phyloP scores from a whole-genome alignment of 495 filamentous ascomycete genomes.

The Umbilicaria muhlenbergii region DNA sequence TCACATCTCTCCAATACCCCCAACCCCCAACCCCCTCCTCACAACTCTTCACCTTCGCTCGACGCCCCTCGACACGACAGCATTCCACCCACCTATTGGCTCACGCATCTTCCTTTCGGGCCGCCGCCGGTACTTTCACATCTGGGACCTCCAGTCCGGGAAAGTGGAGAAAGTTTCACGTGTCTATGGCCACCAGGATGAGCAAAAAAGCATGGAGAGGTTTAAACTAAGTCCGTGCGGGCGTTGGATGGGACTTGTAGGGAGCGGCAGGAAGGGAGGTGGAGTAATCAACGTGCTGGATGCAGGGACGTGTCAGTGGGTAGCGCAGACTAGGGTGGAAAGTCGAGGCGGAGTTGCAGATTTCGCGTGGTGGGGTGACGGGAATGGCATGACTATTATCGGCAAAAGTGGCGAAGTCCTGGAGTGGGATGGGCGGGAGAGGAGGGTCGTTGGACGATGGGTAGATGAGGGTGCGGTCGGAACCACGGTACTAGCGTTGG shows the following conservation, averaged over 20 bases:
- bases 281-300: constrained; percentile 78
- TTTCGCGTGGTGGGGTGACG: constrained; percentile 78
- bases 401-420: constrained; percentile 82
- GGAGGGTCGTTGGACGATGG: constrained; percentile 64
- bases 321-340: constrained; percentile 67
- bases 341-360: constrained; percentile 71
- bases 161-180: constrained; percentile 59
- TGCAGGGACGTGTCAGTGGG: constrained; percentile 73
- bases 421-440: constrained; percentile 61
- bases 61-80: constrained; percentile 65
- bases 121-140: constrained; percentile 80
- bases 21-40: constrained; percentile 66
- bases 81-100: constrained; percentile 47
- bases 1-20: constrained; percentile 64
- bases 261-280: constrained; percentile 63
- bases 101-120: constrained; percentile 70
- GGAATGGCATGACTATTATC: constrained; percentile 59
- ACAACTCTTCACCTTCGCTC: constrained; percentile 75
- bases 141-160: constrained; percentile 76
- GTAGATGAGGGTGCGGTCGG: constrained; percentile 80
- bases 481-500: constrained; percentile 64
- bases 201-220: constrained; percentile 79
- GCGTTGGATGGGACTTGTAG: constrained; percentile 64
- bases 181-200: constrained; percentile 66
- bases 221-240: constrained; percentile 81